Evolutionary conservation across 2,329 filamentous ascomycete genomes (phyloP).

Genomic region (Ascochyta viciae-villosae): DNA sequence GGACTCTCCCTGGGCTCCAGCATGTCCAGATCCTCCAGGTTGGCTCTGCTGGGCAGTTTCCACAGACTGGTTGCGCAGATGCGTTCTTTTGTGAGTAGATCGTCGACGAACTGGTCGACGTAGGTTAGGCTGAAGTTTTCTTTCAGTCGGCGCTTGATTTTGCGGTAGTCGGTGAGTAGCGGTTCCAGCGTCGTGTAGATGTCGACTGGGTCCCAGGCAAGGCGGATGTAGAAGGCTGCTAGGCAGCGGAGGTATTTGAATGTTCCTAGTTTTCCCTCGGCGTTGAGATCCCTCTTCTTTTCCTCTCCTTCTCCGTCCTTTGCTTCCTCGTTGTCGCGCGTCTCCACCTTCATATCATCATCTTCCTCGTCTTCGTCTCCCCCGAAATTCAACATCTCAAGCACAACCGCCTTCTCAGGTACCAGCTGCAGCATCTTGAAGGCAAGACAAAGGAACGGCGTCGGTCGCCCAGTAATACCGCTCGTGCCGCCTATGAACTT

Average conservation of each 20-base stretch:
- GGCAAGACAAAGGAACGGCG: constrained; percentile 89
- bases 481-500: constrained; percentile 87
- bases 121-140: constrained; percentile 78
- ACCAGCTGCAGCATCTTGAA: constrained; percentile 93
- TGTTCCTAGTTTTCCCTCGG: constrained; percentile 45
- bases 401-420: constrained; percentile 78
- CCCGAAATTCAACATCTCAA: constrained; percentile 75
- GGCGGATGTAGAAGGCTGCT: constrained; percentile 89
- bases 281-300: constrained; percentile 35
- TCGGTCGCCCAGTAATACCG: constrained; percentile 82
- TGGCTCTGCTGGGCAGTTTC: constrained; percentile 83
- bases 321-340: constrained; percentile 45
- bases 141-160: constrained; percentile 78
- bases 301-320: constrained; percentile 13
- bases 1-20: constrained; percentile 86
- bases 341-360: constrained; percentile 14
- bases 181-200: constrained; percentile 84
- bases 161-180: constrained; percentile 80
- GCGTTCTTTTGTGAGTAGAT: constrained; percentile 84
- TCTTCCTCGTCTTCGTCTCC: constrained; percentile 27
- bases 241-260: constrained; percentile 85
- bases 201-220: constrained; percentile 83
- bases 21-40: constrained; percentile 87
- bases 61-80: constrained; percentile 91
- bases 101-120: constrained; percentile 93